Evolutionary conservation across 2,329 filamentous ascomycete genomes (phyloP), one percentile per base, ranked within the genome.

Genomic region (Aspergillus neoniger): DNA sequence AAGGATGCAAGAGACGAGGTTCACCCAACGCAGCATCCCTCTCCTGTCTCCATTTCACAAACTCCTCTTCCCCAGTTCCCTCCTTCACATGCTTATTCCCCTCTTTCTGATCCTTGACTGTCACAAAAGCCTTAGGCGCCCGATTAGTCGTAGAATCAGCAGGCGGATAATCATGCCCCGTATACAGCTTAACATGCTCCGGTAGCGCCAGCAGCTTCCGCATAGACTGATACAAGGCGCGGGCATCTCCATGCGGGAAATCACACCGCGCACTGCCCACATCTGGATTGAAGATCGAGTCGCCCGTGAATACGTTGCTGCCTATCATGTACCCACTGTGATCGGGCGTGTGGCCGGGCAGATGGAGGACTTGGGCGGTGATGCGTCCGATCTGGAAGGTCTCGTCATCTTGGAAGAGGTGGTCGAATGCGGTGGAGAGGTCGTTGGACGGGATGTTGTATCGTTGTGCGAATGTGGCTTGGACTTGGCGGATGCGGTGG

Each of bases 281-380:
- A 51, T 84, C 82, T 0, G 76, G 73, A 53, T 83, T 74, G 63
- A 85, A 84, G 30, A 85, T 72, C 0, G 80, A 82, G 59, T 85
- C 82, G 0, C 82, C 83, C 4, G 76, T 79, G 48, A 85, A 85
- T 0, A 85, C 76, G 21, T 69, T 70, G 10, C 53, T 52, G 6
- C 82, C 84, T 54, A 88, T 81, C 36, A 74, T 71, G 62, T 88
- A 89, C 0, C 85, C 86, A 14, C 86, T 66, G 57, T 88, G 85
- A 63, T 88, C 86, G 0, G 85, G 84, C 0, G 85, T 87, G 63
- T 88, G 85, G 0, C 85, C 86, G 0, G 85, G 85, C 0, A 88
- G 79, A 64, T 87, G 81, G 0, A 88, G 68, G 0, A 80, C 84
- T 2, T 69, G 74, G 0, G 73, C 82, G 1, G 63, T 67, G 14